Evolutionary conservation across 176 grass and related monocot genomes (phyloP), one percentile per base, ranked within the genome.

Genomic region (Cenchrus americanus): DNA sequence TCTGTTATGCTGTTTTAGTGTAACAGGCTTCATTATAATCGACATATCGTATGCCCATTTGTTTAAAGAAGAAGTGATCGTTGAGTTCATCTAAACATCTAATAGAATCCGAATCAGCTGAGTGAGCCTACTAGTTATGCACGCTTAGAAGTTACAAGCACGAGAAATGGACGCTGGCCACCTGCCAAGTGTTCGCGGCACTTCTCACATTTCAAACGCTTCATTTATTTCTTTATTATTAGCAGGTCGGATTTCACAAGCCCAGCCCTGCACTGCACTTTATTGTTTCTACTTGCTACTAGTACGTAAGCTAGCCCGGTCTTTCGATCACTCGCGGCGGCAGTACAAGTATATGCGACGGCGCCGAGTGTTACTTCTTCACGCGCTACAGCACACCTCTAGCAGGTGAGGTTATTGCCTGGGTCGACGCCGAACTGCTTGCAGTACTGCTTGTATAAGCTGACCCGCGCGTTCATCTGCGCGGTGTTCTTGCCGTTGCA

Each of bases 341-440:
- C 27, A 30, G 27, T 30, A 30, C 27, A 30, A 30, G 27, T 30
- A 30, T 30, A 30, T 30, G 27, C 27, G 27, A 30, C 27, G 27
- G 27, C 27, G 27, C 27, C 42, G 7, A 43, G 42, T 7, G 2
- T 30, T 30, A 30, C 27, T 30, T 30, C 27, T 30, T 30, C 27
- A 30, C 27, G 27, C 27, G 2, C 27, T 1, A 30, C 42, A 6
- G n/a, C n/a, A 43, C 42, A 43, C 42, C 42, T 43, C 49, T 88
- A 91, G 73, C 93, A 93, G 17, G 76, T 90, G 49, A 97, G 91
- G 67, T 86, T 89, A 22, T n/a, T 9, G 0, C 94, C 91, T 0
- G 88, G 78, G 77, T 91, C 89, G n/a, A 93, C 91, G 32, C 89
- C 91, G 11, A 93, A 70, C 73, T 93, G 94, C 24, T 27, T 19